Percentiles rank a stretch among this genome's conserved stretches.
phyloP scores from a whole-genome alignment of 495 filamentous ascomycete genomes.

The Bombardia bombarda region DNA sequence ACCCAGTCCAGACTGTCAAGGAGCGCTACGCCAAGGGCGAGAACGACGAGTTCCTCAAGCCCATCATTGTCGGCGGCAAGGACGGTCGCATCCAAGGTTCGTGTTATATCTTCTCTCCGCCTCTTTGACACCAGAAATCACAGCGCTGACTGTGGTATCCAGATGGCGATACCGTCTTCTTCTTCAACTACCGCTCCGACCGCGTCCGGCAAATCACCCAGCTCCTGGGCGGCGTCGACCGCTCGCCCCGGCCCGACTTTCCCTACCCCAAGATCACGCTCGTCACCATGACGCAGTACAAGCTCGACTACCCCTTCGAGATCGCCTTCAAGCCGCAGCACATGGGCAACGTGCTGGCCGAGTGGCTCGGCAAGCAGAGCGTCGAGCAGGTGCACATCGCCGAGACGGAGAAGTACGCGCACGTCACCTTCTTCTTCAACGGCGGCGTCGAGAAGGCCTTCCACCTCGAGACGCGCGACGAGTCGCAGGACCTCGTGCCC shows the following conservation, averaged over 20 bases:
- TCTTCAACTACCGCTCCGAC: constrained; percentile 99
- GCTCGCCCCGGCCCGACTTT: constrained; percentile 83
- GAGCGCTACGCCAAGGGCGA: constrained; percentile 80
- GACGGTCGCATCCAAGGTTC: constrained; percentile 75
- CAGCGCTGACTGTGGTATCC: too few relatives aligned
- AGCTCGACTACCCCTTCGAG: constrained; percentile 86
- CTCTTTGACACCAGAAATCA: not conserved
- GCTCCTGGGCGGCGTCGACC: constrained; percentile 83
- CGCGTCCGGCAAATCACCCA: constrained; percentile 96
- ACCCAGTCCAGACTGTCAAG: constrained; percentile 80
- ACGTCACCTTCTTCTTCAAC: constrained; percentile 99
- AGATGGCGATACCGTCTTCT: constrained; percentile 93
- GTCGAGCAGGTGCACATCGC: constrained; percentile 92
- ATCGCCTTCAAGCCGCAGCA: constrained; percentile 90
- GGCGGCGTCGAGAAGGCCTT: constrained; percentile 97
- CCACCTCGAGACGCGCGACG: constrained; percentile 71
- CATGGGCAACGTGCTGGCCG: constrained; percentile 94
- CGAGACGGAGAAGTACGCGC: constrained; percentile 98
- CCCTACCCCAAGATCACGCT: constrained; percentile 88
- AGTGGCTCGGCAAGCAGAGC: constrained; percentile 83
- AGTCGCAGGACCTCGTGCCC: constrained; percentile 49
- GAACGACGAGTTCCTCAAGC: constrained; percentile 96
- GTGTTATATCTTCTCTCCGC: constrained; percentile 4
- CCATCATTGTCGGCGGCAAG: constrained; percentile 86
- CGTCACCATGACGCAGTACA: constrained; percentile 99